Evolutionary conservation across 2,329 filamentous ascomycete species (phyloP).

Genomic region (Drechslerella dactyloides): DNA sequence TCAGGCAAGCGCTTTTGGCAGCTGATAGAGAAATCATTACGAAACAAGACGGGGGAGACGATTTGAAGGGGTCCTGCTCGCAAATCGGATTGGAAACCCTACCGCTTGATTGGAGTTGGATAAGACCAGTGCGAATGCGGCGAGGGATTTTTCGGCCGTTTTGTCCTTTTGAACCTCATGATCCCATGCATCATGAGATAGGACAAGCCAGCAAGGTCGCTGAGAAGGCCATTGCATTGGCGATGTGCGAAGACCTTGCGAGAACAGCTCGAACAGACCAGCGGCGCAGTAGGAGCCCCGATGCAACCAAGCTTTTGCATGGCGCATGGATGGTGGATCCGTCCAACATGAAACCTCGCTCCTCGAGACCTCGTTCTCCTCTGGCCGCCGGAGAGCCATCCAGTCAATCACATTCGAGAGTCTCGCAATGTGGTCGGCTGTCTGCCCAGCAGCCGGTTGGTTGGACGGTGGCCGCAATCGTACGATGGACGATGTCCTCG

Average conservation of each 20-base stretch:
- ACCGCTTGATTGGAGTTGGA: slow-evolving; percentile 12
- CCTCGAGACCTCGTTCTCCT: slow-evolving; percentile 11
- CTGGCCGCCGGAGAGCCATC: slow-evolving; percentile 17
- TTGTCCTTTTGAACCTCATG: slow-evolving; percentile 7
- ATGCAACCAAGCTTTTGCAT: slow-evolving; percentile 29
- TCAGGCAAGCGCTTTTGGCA: slow-evolving; percentile 25
- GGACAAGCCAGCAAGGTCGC: slow-evolving; percentile 11
- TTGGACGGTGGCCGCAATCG: too few relatives aligned
- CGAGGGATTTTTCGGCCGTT: slow-evolving; percentile 48
- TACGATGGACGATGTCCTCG: too few relatives aligned
- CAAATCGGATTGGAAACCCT: slow-evolving; percentile 20
- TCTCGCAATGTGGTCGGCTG: slow-evolving; percentile 28
- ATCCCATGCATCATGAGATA: not conserved
- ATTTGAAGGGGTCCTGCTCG: slow-evolving; percentile 13
- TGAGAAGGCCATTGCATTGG: not conserved
- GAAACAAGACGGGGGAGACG: slow-evolving; percentile 23
- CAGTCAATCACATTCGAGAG: slow-evolving; percentile 24
- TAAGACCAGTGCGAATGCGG: slow-evolving; percentile 20
- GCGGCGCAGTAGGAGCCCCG: not conserved
- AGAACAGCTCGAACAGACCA: not conserved
- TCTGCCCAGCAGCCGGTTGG: not conserved
- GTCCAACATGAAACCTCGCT: slow-evolving; percentile 15
- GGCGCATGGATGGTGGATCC: not conserved
- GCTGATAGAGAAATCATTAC: slow-evolving; percentile 32
- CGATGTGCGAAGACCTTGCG: not conserved